A percentile compares a stretch with the other conserved stretches of the same genome.
These are phyloP conservation scores for Avena insularis DNA, from an alignment of 176 grass and related monocot species.

Conservation along the genomic window DNA sequence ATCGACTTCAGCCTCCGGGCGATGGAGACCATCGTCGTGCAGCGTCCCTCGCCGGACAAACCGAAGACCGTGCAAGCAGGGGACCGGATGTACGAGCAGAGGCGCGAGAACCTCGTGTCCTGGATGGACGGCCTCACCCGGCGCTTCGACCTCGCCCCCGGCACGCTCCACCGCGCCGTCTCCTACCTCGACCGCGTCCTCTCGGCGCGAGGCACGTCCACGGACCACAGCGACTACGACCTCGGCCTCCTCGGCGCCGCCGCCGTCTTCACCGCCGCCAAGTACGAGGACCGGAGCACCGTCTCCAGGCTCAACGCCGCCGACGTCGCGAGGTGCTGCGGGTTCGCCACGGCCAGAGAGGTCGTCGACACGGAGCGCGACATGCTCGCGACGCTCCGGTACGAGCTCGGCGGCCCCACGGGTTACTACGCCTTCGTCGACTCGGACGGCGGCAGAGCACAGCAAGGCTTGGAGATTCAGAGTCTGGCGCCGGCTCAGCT, in stretches of 20 bases:
- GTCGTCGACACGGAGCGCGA: constrained; percentile 14
- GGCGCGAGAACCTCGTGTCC: neutral
- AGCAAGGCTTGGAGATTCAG: no score
- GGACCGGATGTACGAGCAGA: neutral
- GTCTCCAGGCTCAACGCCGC: neutral
- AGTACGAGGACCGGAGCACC: constrained; percentile 35
- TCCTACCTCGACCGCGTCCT: constrained; percentile 44
- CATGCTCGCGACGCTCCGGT: constrained; percentile 25
- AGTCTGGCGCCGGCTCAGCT: no score
- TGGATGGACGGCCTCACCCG: neutral
- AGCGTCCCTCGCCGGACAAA: neutral
- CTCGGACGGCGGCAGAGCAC: no score
- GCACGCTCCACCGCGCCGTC: constrained; percentile 37
- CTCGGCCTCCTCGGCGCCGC: constrained; percentile 29
- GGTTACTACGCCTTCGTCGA: no score
- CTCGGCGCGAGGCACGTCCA: neutral
- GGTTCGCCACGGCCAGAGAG: neutral
- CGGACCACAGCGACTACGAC: neutral
- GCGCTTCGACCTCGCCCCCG: neutral
- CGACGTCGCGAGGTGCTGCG: neutral
- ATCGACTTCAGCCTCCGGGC: no score
- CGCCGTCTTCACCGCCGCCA: constrained; percentile 37
- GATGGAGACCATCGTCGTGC: no score
- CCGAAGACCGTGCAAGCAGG: neutral
- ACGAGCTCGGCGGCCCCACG: constrained; percentile 7